These are phyloP conservation scores for Gossypium bickii DNA, from an alignment of 345 rosid genomes.

Conservation along the genomic window DNA sequence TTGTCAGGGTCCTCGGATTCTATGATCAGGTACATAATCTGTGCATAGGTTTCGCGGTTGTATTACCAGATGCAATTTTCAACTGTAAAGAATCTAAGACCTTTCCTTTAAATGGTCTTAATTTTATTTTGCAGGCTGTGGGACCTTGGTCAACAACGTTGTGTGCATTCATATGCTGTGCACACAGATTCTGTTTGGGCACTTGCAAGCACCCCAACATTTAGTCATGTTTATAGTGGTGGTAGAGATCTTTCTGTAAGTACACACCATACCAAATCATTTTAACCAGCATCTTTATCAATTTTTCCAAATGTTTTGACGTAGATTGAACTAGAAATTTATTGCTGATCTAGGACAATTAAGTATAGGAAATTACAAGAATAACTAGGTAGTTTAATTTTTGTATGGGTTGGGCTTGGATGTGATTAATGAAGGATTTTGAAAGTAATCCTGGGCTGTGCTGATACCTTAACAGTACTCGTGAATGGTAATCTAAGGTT, in stretches of 20 bases:
- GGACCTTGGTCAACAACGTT: conserved; percentile 99
- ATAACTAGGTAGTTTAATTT: background rate
- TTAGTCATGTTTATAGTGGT: conserved; percentile 97
- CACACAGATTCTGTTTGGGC: conserved; percentile 99
- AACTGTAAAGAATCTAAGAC: conserved; percentile 11
- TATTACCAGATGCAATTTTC: conserved; percentile 10
- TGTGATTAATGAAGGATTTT: background rate
- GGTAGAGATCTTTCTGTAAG: conserved; percentile 99
- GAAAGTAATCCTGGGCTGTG: background rate
- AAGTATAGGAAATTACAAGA: too few species aligned
- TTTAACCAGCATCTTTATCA: background rate
- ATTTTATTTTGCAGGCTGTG: conserved; percentile 57
- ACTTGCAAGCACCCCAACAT: conserved; percentile 91
- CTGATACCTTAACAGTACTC: background rate
- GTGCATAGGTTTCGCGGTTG: conserved; percentile 13
- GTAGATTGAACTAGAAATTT: background rate
- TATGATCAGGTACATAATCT: conserved; percentile 76
- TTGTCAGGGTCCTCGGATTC: conserved; percentile 99
- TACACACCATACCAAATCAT: conserved; percentile 14
- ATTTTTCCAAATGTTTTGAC: conserved; percentile 3
- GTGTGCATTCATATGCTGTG: conserved; percentile 97
- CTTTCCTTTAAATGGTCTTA: conserved; percentile 25
- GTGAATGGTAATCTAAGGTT: background rate
- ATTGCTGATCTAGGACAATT: background rate
- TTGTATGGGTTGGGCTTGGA: background rate